Evolutionary conservation across 805 yeast genomes (phyloP).

Genomic region (Cyberlindnera sargentensis): DNA sequence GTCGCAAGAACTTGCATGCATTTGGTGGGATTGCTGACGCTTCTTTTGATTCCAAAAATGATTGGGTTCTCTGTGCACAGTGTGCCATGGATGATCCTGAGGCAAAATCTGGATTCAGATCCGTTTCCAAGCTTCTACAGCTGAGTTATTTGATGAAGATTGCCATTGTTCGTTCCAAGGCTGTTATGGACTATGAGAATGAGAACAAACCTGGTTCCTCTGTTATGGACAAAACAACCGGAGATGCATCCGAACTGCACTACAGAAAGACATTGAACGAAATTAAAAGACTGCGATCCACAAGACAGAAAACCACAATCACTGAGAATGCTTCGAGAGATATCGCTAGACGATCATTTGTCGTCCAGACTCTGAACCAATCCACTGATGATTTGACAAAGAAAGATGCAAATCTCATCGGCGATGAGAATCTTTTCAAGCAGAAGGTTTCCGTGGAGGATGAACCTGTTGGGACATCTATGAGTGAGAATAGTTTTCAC

Average conservation of each 20-base stretch:
- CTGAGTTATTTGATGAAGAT: conserved; percentile 71
- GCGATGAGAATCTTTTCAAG: conserved; percentile 17
- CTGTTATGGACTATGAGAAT: conserved; percentile 42
- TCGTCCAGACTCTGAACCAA: conserved; percentile 34
- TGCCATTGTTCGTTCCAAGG: conserved; percentile 69
- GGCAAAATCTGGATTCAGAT: conserved; percentile 46
- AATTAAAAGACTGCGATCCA: conserved; percentile 67
- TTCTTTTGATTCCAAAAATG: conserved; percentile 29
- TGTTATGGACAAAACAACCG: conserved; percentile 4
- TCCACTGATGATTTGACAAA: conserved; percentile 4
- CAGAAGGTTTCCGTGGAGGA: conserved; percentile 25
- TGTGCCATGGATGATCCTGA: conserved; percentile 51
- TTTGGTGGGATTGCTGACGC: conserved; percentile 38
- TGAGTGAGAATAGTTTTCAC: conserved; percentile 42
- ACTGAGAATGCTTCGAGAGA: conserved; percentile 43
- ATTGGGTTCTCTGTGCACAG: conserved; percentile 47
- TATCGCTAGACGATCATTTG: conserved; percentile 60
- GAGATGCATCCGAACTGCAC: conserved; percentile 34
- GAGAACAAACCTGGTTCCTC: conserved; percentile 1
- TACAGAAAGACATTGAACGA: conserved; percentile 69
- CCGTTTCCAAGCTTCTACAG: conserved; percentile 67
- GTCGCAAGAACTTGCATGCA: conserved; percentile 36
- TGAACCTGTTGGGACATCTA: conserved; percentile 45
- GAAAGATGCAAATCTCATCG: conserved; percentile 4
- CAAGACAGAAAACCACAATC: conserved; percentile 58